These are phyloP conservation scores for Eucalyptus curtisii DNA, from an alignment of 345 rosid species.

Conservation along the genomic window DNA sequence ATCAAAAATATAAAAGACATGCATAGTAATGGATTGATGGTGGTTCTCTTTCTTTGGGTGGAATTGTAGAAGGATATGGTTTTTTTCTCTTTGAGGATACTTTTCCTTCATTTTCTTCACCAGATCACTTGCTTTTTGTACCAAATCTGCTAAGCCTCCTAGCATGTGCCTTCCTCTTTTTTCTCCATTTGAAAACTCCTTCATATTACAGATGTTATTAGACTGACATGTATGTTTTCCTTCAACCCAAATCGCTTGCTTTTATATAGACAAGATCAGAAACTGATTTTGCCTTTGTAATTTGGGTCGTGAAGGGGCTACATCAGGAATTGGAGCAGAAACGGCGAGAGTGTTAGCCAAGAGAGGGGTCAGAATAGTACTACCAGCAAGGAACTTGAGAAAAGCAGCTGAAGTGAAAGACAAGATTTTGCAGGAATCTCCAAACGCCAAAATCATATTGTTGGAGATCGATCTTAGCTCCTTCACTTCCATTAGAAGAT, in stretches of 20 bases:
- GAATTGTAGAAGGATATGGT: background rate
- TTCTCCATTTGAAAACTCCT: background rate
- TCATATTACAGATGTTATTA: background rate
- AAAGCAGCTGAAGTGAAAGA: constrained; percentile 55
- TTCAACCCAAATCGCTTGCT: background rate
- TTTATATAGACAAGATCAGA: background rate
- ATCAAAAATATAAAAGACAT: background rate
- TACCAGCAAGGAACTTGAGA: constrained; percentile 78
- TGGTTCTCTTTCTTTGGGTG: background rate
- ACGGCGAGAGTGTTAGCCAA: constrained; percentile 78
- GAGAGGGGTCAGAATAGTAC: constrained; percentile 70
- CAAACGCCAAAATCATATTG: constrained; percentile 40
- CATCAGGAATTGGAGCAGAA: constrained; percentile 92
- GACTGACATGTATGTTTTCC: background rate
- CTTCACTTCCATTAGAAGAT: constrained; percentile 61
- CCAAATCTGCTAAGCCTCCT: background rate
- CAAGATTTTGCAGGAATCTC: constrained; percentile 40
- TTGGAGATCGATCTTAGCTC: constrained; percentile 79
- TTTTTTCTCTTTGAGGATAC: background rate
- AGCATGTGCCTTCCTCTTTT: background rate
- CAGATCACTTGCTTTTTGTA: background rate
- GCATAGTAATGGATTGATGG: background rate
- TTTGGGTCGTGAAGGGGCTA: constrained; percentile 44
- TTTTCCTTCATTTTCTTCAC: background rate
- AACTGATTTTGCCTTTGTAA: background rate